Percentiles rank a stretch among this genome's conserved stretches.
These are phyloP conservation scores for Aphanomyces euteiches DNA, from an alignment of 352 stramenopile species.

Conservation along the genomic window DNA sequence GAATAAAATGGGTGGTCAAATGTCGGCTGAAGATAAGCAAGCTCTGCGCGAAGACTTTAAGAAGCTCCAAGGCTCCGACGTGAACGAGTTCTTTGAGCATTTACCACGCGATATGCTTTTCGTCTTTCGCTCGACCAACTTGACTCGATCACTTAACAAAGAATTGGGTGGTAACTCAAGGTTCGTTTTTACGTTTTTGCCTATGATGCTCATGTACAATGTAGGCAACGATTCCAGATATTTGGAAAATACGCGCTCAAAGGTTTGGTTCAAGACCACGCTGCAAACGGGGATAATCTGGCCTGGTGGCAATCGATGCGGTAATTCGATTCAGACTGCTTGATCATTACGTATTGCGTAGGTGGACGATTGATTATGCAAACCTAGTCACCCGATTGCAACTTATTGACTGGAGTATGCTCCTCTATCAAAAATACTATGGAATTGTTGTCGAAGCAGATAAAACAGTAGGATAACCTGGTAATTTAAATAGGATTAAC, in stretches of 20 bases:
- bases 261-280: slow-evolving; percentile 34
- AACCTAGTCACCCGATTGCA: slow-evolving; percentile 59
- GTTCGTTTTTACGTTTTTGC: slow-evolving; percentile 30
- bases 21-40: slow-evolving; percentile 63
- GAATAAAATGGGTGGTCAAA: slow-evolving; percentile 52
- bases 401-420: slow-evolving; percentile 55
- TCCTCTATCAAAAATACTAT: slow-evolving; percentile 38
- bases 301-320: slow-evolving; percentile 10
- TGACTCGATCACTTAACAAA: slow-evolving; percentile 88
- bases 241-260: slow-evolving; percentile 70
- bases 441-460: slow-evolving; percentile 9
- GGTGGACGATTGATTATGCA: slow-evolving; percentile 64
- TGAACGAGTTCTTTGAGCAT: slow-evolving; percentile 75
- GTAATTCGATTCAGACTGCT: not conserved
- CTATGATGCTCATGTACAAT: not conserved
- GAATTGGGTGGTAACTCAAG: slow-evolving; percentile 72
- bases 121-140: slow-evolving; percentile 88
- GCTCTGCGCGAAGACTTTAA: slow-evolving; percentile 60
- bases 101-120: slow-evolving; percentile 89
- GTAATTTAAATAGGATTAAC: not conserved
- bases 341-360: not conserved
- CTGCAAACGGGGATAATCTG: not conserved
- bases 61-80: slow-evolving; percentile 57
- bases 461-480: slow-evolving; percentile 9
- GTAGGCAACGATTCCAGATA: slow-evolving; percentile 66